Percentiles rank a stretch among this genome's conserved stretches.
These are phyloP conservation scores for Miscanthus lutarioriparius DNA, from an alignment of 176 grass and related monocot genomes.

Conservation along the genomic window DNA sequence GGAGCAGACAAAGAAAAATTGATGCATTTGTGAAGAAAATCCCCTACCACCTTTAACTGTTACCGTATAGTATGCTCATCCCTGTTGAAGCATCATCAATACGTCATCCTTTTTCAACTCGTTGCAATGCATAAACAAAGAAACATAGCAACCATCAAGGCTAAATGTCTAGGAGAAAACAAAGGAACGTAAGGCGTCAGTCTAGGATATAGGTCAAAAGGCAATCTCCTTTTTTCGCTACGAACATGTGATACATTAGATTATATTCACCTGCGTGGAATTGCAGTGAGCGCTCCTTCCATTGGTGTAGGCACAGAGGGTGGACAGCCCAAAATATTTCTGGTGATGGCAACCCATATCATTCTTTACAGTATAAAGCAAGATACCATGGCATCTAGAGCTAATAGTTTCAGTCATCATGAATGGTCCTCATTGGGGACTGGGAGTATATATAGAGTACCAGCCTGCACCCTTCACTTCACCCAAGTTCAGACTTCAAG, in stretches of 20 bases:
- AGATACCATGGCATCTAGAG: slow-evolving; percentile 54
- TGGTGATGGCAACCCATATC: slow-evolving; percentile 58
- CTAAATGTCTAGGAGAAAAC: slow-evolving; percentile 8
- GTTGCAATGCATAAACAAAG: not conserved
- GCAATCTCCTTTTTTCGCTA: slow-evolving; percentile 51
- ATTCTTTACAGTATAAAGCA: slow-evolving; percentile 46
- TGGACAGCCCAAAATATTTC: slow-evolving; percentile 61
- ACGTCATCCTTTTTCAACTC: slow-evolving; percentile 6
- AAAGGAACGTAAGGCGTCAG: slow-evolving; percentile 17
- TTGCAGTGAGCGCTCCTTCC: slow-evolving; percentile 50
- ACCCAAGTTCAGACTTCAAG: slow-evolving; percentile 40
- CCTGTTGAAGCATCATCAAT: slow-evolving; percentile 31
- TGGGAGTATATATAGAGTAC: slow-evolving; percentile 73
- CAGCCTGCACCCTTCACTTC: slow-evolving; percentile 54
- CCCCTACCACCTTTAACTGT: slow-evolving; percentile 30
- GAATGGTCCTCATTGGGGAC: slow-evolving; percentile 39
- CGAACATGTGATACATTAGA: slow-evolving; percentile 57
- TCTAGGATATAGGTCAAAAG: slow-evolving; percentile 63
- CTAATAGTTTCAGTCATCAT: slow-evolving; percentile 29
- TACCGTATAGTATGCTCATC: slow-evolving; percentile 38
- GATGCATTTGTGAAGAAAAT: slow-evolving; percentile 39
- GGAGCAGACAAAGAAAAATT: slow-evolving; percentile 29
- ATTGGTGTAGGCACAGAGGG: slow-evolving; percentile 49
- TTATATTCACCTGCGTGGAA: slow-evolving; percentile 72
- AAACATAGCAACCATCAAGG: slow-evolving; percentile 27